Evolutionary conservation across 2,329 filamentous ascomycete species (phyloP), one percentile per base, ranked within the genome.

Genomic region (Monilinia vaccinii-corymbosi): DNA sequence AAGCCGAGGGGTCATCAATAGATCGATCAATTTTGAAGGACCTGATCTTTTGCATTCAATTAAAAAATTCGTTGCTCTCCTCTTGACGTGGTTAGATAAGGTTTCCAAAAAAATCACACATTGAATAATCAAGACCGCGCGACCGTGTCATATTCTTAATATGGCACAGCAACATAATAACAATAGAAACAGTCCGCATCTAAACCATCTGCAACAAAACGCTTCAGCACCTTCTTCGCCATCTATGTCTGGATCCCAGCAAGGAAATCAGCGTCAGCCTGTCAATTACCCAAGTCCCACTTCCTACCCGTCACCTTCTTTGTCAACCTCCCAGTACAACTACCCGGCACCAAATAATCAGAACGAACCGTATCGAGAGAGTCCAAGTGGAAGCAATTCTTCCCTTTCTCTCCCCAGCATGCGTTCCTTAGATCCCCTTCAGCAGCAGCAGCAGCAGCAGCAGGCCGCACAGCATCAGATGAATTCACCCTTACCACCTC

Each of bases 401-500:
- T 75, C 78, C 9, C 68, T 79, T 60, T 77, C 76, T 62, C 74
- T 81, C 48, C 79, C 78, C 52, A 77, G 77, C 49, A 79, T 81
- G 71, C 77, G 78, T 66, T 71, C 77, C 64, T 72, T 77, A 62
- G 76, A 80, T 67, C 74, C 73, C 40, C 66, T 71, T 68, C 71
- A 72, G 47, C 71, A 70, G 51, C 71, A 68, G 45, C 67, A 70
- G 58, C 56, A 58, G 23, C 57, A 56, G 21, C 65, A 67, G 58
- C 61, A 66, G 44, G 66, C 68, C 45, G 67, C 66, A 28, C 68
- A 69, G 42, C 69, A 70, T 64, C 73, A 53, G 25, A 81, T 81
- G 72, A 77, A 76, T 63, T 81, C 81, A 38, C 77, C 79, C 18
- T 73, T 82, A 64, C 79, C 79, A 47, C 79, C 80, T 59, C 76